These are phyloP conservation scores for Aspergillus transmontanensis DNA, from an alignment of 2,329 filamentous ascomycete species.

Conservation along the genomic window DNA sequence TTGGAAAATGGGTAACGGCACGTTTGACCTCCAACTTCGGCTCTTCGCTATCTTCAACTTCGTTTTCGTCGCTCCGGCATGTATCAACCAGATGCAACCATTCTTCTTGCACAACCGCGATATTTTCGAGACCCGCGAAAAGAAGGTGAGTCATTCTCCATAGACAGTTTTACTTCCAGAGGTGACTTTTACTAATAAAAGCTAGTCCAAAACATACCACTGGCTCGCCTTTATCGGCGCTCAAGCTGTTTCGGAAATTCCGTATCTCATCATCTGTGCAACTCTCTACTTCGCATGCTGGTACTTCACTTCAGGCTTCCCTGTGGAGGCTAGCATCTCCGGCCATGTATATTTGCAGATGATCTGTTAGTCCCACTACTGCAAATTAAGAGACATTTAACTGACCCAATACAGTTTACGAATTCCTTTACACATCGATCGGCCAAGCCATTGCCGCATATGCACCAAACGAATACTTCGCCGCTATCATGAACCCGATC, in stretches of 20 bases:
- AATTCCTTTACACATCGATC: constrained; percentile 47
- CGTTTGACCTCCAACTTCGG: constrained; percentile 56
- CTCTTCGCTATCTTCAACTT: constrained; percentile 66
- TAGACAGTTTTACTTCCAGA: neutral
- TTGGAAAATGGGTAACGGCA: constrained; percentile 59
- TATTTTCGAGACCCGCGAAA: constrained; percentile 62
- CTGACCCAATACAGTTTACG: constrained; percentile 38
- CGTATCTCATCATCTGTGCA: constrained; percentile 49
- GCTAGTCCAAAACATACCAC: constrained; percentile 58
- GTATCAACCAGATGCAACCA: constrained; percentile 62
- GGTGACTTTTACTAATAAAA: neutral
- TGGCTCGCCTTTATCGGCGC: constrained; percentile 63
- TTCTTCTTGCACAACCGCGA: constrained; percentile 60
- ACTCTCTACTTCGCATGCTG: constrained; percentile 55
- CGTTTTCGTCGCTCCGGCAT: constrained; percentile 62
- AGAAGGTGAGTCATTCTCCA: constrained; percentile 42
- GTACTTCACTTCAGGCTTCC: constrained; percentile 60
- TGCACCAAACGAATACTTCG: constrained; percentile 63
- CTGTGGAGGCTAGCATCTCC: constrained; percentile 31
- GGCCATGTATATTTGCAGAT: constrained; percentile 45
- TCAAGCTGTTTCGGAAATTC: constrained; percentile 52
- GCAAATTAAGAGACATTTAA: neutral
- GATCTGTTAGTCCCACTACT: constrained; percentile 32
- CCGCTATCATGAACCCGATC: constrained; percentile 60
- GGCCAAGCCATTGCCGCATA: constrained; percentile 60